Percentiles rank a stretch among this genome's conserved stretches.
phyloP scores from a whole-genome alignment of 257 asterid species.

The Avicennia marina region DNA sequence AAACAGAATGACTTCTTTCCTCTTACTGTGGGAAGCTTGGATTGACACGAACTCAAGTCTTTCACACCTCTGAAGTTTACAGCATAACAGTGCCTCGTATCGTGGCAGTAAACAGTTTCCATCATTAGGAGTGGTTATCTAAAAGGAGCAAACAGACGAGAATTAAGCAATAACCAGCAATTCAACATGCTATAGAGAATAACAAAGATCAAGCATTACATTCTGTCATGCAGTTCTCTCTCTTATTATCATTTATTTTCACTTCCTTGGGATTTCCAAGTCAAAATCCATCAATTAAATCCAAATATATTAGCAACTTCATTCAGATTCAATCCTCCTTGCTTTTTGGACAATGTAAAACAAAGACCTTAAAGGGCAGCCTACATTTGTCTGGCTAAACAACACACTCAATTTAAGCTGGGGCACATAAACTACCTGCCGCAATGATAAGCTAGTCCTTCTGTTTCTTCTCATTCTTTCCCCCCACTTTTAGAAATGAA shows the following conservation, averaged over 20 bases:
- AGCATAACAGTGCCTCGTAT: constrained; percentile 26
- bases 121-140: constrained; percentile 32
- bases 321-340: background rate
- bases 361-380: background rate
- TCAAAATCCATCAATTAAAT: background rate
- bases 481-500: no score
- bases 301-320: background rate
- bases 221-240: constrained; percentile 1
- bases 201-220: constrained; percentile 10
- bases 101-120: constrained; percentile 57
- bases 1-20: constrained; percentile 19
- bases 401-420: background rate
- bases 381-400: no score
- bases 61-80: constrained; percentile 32
- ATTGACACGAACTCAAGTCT: constrained; percentile 24
- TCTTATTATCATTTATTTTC: background rate
- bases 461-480: no score
- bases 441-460: background rate
- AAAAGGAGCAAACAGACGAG: constrained; percentile 27
- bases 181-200: background rate
- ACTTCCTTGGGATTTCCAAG: constrained; percentile 1
- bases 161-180: background rate
- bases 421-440: background rate
- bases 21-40: constrained; percentile 28
- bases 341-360: background rate